A percentile compares a stretch with the other conserved stretches of the same genome.
Conservation (phyloP, 2,329 filamentous ascomycete genomes). For the Pseudogymnoascus sp. region DNA sequence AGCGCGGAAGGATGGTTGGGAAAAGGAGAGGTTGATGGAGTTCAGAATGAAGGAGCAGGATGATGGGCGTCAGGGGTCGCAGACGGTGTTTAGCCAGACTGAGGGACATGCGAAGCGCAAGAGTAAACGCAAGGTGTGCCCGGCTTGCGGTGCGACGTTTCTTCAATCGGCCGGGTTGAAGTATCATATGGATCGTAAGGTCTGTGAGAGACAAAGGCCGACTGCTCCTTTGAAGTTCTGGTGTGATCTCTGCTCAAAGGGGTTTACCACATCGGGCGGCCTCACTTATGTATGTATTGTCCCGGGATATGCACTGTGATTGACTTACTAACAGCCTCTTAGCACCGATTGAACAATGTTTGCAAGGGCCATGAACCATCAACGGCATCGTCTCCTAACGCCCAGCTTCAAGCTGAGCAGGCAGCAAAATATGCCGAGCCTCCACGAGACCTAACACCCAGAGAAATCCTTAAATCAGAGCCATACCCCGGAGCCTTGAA, state of each 20-base stretch:
- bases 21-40: not conserved
- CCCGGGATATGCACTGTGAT: not conserved
- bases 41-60: not conserved
- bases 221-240: not conserved
- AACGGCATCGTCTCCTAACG: not conserved
- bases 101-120: not conserved
- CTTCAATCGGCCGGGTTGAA: not conserved
- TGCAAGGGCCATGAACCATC: not conserved
- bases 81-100: not conserved
- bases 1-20: not conserved
- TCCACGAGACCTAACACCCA: not conserved
- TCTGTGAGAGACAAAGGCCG: not conserved
- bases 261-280: not conserved
- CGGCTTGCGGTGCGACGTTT: not conserved
- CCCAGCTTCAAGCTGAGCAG: not conserved
- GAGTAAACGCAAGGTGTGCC: not conserved
- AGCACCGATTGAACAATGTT: constrained; percentile 3
- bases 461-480: not conserved
- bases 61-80: not conserved
- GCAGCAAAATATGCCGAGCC: not conserved
- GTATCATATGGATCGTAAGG: constrained; percentile 5
- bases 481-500: not conserved
- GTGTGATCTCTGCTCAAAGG: not conserved
- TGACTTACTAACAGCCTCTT: not conserved
- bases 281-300: not conserved